A percentile compares a stretch with the other conserved stretches of the same genome.
These are phyloP conservation scores for Rhodamnia rubescens DNA, from an alignment of 345 rosid genomes.

Conservation along the genomic window DNA sequence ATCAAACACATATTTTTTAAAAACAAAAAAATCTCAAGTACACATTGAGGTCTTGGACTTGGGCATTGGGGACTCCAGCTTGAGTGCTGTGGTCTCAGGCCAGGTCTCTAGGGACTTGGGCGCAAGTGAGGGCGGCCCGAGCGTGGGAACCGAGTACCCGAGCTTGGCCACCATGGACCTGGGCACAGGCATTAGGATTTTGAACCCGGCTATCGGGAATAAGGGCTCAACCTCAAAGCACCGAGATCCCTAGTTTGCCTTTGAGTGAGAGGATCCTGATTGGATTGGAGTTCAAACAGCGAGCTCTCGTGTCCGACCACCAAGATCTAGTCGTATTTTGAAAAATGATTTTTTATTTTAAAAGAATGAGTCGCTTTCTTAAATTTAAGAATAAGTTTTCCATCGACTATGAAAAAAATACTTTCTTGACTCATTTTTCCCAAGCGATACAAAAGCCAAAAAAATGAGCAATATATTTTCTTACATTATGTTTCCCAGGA, in stretches of 20 bases:
- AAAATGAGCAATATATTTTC: background rate
- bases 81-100: background rate
- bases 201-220: background rate
- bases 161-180: background rate
- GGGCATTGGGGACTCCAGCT: background rate
- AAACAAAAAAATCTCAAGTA: background rate
- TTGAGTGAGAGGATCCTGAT: background rate
- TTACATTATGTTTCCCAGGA: background rate
- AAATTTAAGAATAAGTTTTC: background rate
- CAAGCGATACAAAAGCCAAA: background rate
- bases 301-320: background rate
- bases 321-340: background rate
- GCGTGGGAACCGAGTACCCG: background rate
- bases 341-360: background rate
- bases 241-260: background rate
- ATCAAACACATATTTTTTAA: no score
- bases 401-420: fast-evolving
- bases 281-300: background rate
- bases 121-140: background rate
- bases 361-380: background rate
- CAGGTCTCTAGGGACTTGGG: background rate
- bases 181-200: background rate
- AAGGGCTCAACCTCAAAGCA: background rate
- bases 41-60: background rate
- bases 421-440: background rate